Conservation (phyloP, 768 basidiomycete genomes). For the Suillus paluster region DNA sequence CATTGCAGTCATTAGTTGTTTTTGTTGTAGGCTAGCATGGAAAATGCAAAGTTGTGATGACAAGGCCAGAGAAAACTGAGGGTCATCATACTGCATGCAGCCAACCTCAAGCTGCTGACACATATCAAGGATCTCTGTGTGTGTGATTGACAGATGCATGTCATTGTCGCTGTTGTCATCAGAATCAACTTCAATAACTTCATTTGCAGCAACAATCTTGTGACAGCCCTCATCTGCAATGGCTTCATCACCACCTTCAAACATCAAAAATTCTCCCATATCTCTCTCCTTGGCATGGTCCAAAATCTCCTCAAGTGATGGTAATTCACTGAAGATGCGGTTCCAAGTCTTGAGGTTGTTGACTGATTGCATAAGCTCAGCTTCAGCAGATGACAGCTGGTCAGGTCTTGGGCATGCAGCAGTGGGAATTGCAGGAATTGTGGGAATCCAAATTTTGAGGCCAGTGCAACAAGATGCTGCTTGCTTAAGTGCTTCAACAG, state of each 20-base stretch:
- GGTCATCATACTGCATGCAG: too few relatives aligned
- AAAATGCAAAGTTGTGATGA: too few relatives aligned
- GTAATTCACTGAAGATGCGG: conserved; percentile 14
- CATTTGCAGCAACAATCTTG: too few relatives aligned
- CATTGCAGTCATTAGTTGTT: too few relatives aligned
- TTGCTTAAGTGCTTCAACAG: neutral
- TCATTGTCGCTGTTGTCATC: too few relatives aligned
- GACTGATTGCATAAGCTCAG: conserved; percentile 17
- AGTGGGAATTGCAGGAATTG: too few relatives aligned
- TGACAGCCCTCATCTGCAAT: conserved; percentile 3
- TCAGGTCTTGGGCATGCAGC: conserved; percentile 3
- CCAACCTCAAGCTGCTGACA: too few relatives aligned
- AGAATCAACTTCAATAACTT: too few relatives aligned
- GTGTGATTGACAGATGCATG: too few relatives aligned
- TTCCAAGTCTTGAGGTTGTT: conserved; percentile 15
- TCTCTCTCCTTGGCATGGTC: conserved; percentile 20
- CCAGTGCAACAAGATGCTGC: neutral
- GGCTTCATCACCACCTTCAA: neutral
- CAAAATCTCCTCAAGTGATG: conserved; percentile 19
- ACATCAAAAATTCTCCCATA: neutral
- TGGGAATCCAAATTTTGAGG: conserved; percentile 8
- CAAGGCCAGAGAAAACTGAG: too few relatives aligned
- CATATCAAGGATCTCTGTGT: too few relatives aligned
- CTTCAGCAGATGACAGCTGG: conserved; percentile 8
- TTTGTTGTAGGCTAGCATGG: too few relatives aligned